Evolutionary conservation across 768 basidiomycete genomes (phyloP), one percentile per base, ranked within the genome.

Genomic region (Boletus edulis): DNA sequence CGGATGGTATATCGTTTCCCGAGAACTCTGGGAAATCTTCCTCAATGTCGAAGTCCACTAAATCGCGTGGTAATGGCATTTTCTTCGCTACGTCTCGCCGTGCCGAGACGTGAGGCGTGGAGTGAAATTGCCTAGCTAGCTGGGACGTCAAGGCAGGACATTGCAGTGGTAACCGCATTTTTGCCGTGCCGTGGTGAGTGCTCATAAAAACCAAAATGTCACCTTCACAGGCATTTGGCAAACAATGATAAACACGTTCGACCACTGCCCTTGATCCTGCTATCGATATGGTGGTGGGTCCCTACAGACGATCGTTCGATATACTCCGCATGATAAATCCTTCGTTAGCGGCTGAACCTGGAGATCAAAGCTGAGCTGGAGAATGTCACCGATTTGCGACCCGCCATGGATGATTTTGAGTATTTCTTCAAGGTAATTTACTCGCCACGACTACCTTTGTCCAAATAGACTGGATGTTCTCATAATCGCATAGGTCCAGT

Each of bases 331-430:
- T 46, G 15, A 46, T 57, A 35, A 50, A 46, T 15, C 35, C 14
- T 37, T 50, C 35, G 18, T 27, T 44, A 87, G 86, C 79, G 74
- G 53, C 76, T 90, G 14, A 74, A 76, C 56, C 74, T 89, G 31
- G 86, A 83, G 44, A 87, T 90, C 68, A 84, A 85, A 72, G 91
- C 91, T 12, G 87, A 89, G 4, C 78, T 94, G 42, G 89, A 93
- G 67, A 86, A 88, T 60, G 83, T 92, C 56, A 87, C 89, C 10
- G 75, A 82, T 61, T 73, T 94, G 29, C 72, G 73, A 47, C 91
- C 91, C 31, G 78, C 80, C n/a, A 70, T 76, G 4, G 77, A 84
- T 31, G 80, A 85, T 59, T 94, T 88, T 61, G 87, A 91, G 54
- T 94, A 82, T 68, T 86, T 87, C 76, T 93, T 94, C 75, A 69